Conservation (phyloP, 331 rosid genomes). For the Quercus phellos region DNA sequence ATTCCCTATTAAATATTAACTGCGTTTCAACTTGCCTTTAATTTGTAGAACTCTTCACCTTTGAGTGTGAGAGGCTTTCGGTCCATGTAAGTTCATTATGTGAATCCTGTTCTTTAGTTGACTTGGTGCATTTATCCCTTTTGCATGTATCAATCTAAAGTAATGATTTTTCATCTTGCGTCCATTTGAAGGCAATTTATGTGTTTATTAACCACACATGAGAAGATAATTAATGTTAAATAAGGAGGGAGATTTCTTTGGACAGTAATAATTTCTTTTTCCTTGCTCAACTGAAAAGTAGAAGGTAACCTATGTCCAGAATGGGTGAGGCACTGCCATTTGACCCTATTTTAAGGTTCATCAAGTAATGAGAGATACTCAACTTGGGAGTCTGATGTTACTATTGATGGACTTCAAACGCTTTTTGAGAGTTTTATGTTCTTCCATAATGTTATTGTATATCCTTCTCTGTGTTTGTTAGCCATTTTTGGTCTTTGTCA, state of each 20-base stretch:
- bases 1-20: conserved; percentile 35
- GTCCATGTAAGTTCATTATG: conserved; percentile 33
- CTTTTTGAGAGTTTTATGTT: neutral
- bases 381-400: neutral
- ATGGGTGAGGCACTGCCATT: conserved; percentile 4
- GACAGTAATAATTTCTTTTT: neutral
- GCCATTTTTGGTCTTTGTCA: no score
- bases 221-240: neutral
- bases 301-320: neutral
- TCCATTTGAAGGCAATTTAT: conserved; percentile 8
- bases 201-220: neutral
- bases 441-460: neutral
- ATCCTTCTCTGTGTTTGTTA: neutral
- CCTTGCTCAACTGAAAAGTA: neutral
- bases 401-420: neutral
- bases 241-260: neutral
- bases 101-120: conserved; percentile 29
- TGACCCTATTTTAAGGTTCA: conserved; percentile 4
- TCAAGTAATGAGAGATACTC: neutral
- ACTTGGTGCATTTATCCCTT: conserved; percentile 23
- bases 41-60: conserved; percentile 21
- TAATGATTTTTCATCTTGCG: conserved; percentile 18
- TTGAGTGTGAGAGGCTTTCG: conserved; percentile 36
- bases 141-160: conserved; percentile 7
- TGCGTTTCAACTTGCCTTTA: conserved; percentile 2